Conservation (phyloP, 176 grass and related monocot species). For the Hsuehochloa calcarea region DNA sequence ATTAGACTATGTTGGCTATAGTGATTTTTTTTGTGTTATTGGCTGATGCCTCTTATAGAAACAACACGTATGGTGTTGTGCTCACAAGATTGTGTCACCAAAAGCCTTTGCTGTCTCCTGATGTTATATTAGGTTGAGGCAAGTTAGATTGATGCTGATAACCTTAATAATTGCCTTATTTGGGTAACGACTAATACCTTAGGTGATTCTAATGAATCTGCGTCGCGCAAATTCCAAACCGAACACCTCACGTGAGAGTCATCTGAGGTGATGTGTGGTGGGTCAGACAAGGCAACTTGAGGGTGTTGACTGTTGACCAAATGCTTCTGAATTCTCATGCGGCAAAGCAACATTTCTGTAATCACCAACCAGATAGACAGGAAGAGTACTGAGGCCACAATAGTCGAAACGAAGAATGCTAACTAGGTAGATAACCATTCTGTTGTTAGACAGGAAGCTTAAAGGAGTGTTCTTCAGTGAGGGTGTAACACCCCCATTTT, state of each 20-base stretch:
- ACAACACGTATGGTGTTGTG: background rate
- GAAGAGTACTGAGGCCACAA: background rate
- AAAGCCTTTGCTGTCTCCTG: background rate
- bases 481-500: no score
- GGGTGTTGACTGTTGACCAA: background rate
- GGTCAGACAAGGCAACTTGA: background rate
- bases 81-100: background rate
- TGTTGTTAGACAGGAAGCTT: background rate
- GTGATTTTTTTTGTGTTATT: background rate
- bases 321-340: background rate
- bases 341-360: background rate
- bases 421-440: background rate
- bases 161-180: background rate
- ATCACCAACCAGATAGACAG: background rate
- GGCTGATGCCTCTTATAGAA: background rate
- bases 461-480: background rate
- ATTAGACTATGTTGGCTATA: background rate
- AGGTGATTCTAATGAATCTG: background rate
- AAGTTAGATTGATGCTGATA: background rate
- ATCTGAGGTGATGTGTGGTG: background rate
- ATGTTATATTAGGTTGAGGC: background rate
- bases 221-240: background rate
- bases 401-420: background rate
- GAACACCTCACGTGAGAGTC: background rate
- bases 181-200: background rate